Conservation (phyloP, 1,284 basidiomycete species). For the Puccinia hordei region DNA sequence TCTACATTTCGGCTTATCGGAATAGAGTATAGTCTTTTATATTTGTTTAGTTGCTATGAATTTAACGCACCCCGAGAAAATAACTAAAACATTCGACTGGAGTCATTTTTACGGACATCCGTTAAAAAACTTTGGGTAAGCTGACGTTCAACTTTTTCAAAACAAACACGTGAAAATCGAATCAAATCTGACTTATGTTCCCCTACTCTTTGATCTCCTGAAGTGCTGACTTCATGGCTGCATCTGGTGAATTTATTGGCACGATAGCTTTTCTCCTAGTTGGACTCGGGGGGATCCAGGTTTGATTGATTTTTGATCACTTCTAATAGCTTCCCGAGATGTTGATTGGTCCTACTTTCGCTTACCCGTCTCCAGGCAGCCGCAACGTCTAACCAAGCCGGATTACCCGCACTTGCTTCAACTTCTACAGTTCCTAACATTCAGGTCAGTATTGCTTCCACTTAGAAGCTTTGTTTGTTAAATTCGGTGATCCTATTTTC, state of each 20-base stretch:
- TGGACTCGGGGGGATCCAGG: conserved; percentile 50
- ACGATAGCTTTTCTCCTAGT: conserved; percentile 43
- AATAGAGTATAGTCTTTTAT: not conserved
- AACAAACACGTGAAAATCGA: not conserved
- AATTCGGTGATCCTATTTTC: not conserved
- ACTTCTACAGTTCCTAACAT: conserved; percentile 13
- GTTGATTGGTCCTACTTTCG: not conserved
- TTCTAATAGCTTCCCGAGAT: not conserved
- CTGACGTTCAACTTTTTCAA: not conserved
- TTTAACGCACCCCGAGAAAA: conserved; percentile 11
- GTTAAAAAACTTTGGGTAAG: conserved; percentile 23
- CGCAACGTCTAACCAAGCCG: conserved; percentile 16
- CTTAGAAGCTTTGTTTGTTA: not conserved
- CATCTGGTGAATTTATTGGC: conserved; percentile 43
- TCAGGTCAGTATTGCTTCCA: not conserved
- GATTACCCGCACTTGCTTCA: conserved; percentile 18
- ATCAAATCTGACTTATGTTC: not conserved
- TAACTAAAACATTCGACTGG: conserved; percentile 29
- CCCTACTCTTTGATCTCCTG: not conserved
- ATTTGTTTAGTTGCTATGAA: not conserved
- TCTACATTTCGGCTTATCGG: not conserved
- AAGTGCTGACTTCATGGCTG: conserved; percentile 44
- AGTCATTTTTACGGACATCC: conserved; percentile 27
- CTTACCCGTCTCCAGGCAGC: not conserved
- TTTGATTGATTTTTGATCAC: not conserved